Evolutionary conservation across 345 rosid species (phyloP).

Genomic region (Passiflora organensis): DNA sequence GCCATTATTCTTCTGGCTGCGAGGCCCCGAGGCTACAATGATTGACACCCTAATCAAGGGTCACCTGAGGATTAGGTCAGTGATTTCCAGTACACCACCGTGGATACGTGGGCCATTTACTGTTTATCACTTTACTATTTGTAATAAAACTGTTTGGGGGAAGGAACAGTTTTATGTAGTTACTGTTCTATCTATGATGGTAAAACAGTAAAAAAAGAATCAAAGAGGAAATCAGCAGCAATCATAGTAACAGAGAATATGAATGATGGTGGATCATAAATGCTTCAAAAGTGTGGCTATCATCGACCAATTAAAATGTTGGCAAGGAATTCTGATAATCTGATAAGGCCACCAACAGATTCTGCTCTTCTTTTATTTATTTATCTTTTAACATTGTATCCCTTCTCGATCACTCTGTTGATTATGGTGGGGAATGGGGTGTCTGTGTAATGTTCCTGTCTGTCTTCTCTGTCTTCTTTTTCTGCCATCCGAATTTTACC

Average conservation of each 20-base stretch:
- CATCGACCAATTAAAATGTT: conserved; percentile 19
- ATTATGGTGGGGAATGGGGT: too few species aligned
- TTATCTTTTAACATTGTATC: too few species aligned
- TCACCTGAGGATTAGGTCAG: neutral
- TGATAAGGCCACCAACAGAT: neutral
- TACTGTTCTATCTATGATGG: conserved; percentile 3
- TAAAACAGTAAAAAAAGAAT: conserved; percentile 4
- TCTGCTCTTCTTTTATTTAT: neutral
- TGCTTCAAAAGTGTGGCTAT: conserved; percentile 32
- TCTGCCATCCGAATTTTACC: too few species aligned
- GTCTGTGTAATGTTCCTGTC: too few species aligned
- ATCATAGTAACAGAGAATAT: conserved; percentile 24
- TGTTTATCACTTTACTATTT: neutral
- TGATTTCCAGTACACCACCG: neutral
- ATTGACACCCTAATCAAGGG: conserved; percentile 7
- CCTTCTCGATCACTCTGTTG: neutral
- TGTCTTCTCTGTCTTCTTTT: too few species aligned
- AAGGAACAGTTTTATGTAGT: conserved; percentile 2
- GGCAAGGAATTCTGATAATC: too few species aligned
- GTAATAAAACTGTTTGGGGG: neutral
- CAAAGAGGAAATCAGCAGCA: conserved; percentile 18
- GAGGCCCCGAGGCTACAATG: conserved; percentile 12
- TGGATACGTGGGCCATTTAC: conserved; percentile 6
- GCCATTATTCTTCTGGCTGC: conserved; percentile 8
- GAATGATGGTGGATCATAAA: conserved; percentile 23